phyloP scores from a whole-genome alignment of 73 alveolate genomes.

The Paramecium octaurelia region DNA sequence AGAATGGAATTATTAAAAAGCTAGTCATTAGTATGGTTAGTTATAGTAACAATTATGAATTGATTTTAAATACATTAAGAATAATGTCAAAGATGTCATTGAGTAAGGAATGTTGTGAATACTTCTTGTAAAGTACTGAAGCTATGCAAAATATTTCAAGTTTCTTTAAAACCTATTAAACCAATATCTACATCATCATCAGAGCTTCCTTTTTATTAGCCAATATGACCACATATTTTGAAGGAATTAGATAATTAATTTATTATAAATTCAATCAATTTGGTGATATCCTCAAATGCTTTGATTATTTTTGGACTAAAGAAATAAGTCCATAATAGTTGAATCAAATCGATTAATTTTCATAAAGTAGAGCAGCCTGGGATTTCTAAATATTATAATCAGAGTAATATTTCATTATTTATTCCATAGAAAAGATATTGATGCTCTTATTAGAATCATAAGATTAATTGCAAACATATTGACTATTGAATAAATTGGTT shows the following conservation, averaged over 20 bases:
- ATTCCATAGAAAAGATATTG: conserved; percentile 52
- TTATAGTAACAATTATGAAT: conserved; percentile 48
- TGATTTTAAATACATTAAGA: conserved; percentile 59
- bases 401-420: conserved; percentile 26
- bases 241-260: conserved; percentile 52
- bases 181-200: conserved; percentile 49
- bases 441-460: conserved; percentile 48
- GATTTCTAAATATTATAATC: conserved; percentile 49
- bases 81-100: conserved; percentile 56
- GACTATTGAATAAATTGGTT: conserved; percentile 52
- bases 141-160: conserved; percentile 44
- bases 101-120: conserved; percentile 48
- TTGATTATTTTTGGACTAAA: conserved; percentile 51
- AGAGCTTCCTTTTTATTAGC: conserved; percentile 61
- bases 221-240: conserved; percentile 58
- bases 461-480: conserved; percentile 56
- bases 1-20: conserved; percentile 51
- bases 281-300: conserved; percentile 44
- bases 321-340: conserved; percentile 35
- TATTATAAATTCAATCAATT: conserved; percentile 43
- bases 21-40: conserved; percentile 22
- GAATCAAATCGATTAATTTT: conserved; percentile 28
- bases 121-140: conserved; percentile 11
- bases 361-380: conserved; percentile 58
- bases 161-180: conserved; percentile 47